phyloP scores from a whole-genome alignment of 345 rosid genomes.

The Reutealis trisperma region DNA sequence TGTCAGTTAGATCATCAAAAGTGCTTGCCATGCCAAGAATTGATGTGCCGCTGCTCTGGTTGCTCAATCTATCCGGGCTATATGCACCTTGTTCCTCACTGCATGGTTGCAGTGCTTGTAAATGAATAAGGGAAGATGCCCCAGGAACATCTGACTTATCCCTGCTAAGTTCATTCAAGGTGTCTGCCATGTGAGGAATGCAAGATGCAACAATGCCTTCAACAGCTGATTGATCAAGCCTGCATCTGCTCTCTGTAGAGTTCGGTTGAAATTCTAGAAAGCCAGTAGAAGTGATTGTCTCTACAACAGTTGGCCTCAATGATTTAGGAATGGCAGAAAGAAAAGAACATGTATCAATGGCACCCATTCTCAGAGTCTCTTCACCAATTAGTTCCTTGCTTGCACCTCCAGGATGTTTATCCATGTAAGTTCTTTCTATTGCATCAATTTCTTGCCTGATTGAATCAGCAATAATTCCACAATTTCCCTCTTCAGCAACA shows the following conservation, averaged over 20 bases:
- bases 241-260: too few species aligned
- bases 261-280: too few species aligned
- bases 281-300: too few species aligned
- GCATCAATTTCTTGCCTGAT: background rate
- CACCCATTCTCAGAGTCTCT: background rate
- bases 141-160: too few species aligned
- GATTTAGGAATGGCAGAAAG: too few species aligned
- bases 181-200: too few species aligned
- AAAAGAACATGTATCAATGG: too few species aligned
- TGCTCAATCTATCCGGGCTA: background rate
- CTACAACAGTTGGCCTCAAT: too few species aligned
- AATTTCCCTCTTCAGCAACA: background rate
- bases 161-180: too few species aligned
- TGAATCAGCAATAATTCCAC: background rate
- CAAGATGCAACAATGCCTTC: too few species aligned
- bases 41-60: conserved; percentile 3
- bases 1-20: conserved; percentile 1
- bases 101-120: background rate
- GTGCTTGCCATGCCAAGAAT: background rate
- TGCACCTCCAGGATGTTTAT: background rate
- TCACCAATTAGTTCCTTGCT: background rate
- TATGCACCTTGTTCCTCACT: background rate
- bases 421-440: background rate
- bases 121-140: background rate
- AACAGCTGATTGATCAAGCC: too few species aligned